Conservation (phyloP, 129 eudicot genomes). For the Dittrichia graveolens region DNA sequence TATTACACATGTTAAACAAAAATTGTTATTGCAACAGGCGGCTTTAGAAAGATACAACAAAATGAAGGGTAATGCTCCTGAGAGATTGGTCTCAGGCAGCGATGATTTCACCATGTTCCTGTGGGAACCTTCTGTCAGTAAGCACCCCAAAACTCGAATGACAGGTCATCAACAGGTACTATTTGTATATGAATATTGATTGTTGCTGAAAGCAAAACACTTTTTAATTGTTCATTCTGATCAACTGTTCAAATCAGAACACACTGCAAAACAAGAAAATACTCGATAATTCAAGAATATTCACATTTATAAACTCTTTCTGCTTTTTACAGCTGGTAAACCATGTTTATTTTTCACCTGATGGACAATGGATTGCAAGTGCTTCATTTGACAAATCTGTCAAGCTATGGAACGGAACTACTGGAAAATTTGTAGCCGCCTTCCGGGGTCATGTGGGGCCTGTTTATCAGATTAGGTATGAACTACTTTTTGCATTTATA, state of each 20-base stretch:
- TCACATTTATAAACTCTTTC: neutral
- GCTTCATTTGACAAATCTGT: slow-evolving; percentile 98
- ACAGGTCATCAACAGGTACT: slow-evolving; percentile 98
- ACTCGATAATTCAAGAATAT: too few relatives aligned
- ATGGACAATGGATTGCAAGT: slow-evolving; percentile 98
- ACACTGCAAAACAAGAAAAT: too few relatives aligned
- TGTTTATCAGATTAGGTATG: slow-evolving; percentile 93
- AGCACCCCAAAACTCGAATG: slow-evolving; percentile 94
- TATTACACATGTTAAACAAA: too few relatives aligned
- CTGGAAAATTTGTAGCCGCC: slow-evolving; percentile 87
- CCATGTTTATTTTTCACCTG: slow-evolving; percentile 99
- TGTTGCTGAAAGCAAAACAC: too few relatives aligned
- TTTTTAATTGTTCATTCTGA: too few relatives aligned
- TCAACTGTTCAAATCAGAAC: too few relatives aligned
- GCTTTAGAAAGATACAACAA: slow-evolving; percentile 90
- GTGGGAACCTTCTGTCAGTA: slow-evolving; percentile 93
- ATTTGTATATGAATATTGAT: neutral
- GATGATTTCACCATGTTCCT: slow-evolving; percentile 98
- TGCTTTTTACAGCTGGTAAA: slow-evolving; percentile 71
- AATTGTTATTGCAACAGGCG: slow-evolving; percentile 48
- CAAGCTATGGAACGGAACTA: slow-evolving; percentile 91
- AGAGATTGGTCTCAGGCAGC: slow-evolving; percentile 92
- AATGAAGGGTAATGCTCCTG: slow-evolving; percentile 83
- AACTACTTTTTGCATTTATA: neutral
- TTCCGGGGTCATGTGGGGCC: slow-evolving; percentile 99